Percentiles rank a stretch among this genome's conserved stretches.
Evolutionary conservation across 2,329 filamentous ascomycete species (phyloP).

Genomic region (Alternaria brassicae): DNA sequence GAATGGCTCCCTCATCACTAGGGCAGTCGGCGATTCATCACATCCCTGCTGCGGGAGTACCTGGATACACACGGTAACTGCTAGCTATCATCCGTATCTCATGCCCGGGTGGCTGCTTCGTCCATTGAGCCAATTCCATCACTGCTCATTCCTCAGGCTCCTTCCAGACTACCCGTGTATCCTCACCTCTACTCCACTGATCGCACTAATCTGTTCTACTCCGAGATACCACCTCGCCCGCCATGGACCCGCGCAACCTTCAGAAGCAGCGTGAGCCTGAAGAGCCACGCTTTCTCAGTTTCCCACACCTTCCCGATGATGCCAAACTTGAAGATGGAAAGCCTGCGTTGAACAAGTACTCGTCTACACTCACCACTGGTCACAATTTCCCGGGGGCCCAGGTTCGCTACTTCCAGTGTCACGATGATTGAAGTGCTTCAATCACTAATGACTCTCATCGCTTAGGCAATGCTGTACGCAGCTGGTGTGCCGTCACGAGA

Average conservation of each 20-base stretch:
- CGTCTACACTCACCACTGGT: slow-evolving; percentile 77
- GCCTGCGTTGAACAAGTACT: slow-evolving; percentile 83
- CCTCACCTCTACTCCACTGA: background rate
- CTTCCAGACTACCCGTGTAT: background rate
- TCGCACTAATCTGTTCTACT: background rate
- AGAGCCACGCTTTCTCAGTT: slow-evolving; percentile 61
- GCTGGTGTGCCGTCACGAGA: slow-evolving; percentile 84
- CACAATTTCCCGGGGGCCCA: slow-evolving; percentile 94
- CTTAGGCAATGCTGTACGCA: slow-evolving; percentile 92
- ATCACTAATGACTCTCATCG: slow-evolving; percentile 12
- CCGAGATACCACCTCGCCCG: slow-evolving; percentile 4
- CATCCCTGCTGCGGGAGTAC: slow-evolving; percentile 26
- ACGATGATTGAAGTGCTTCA: background rate
- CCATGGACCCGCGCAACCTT: slow-evolving; percentile 49
- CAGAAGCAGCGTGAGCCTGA: slow-evolving; percentile 48
- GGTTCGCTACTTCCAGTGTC: slow-evolving; percentile 55
- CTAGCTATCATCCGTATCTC: slow-evolving; percentile 31
- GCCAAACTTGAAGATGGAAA: slow-evolving; percentile 64
- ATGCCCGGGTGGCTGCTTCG: slow-evolving; percentile 19
- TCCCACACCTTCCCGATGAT: slow-evolving; percentile 62
- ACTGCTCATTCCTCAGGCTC: background rate
- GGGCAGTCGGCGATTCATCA: slow-evolving; percentile 24
- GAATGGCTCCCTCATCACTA: slow-evolving; percentile 25
- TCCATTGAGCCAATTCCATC: slow-evolving; percentile 5
- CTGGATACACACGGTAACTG: slow-evolving; percentile 29